These are phyloP conservation scores for Ganoderma resinaceum DNA, from an alignment of 1,284 basidiomycete genomes.

Conservation along the genomic window DNA sequence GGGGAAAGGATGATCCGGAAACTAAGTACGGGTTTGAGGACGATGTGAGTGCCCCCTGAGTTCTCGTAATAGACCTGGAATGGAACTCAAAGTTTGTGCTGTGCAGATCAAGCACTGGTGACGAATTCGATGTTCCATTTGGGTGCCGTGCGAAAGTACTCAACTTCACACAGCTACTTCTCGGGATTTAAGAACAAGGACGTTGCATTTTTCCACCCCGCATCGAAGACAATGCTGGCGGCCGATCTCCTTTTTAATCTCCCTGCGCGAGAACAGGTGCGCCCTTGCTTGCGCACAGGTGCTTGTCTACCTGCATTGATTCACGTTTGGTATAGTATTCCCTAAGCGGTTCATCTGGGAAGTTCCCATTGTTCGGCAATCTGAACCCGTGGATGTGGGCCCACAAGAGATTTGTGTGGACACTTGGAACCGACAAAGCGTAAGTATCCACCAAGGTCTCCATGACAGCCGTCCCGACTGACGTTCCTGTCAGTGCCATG, in stretches of 20 bases:
- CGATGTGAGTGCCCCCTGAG: conserved; percentile 57
- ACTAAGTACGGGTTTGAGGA: conserved; percentile 83
- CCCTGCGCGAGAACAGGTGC: conserved; percentile 85
- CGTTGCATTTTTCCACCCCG: conserved; percentile 86
- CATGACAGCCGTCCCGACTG: neutral
- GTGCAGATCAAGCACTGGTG: conserved; percentile 64
- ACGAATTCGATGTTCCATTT: conserved; percentile 8
- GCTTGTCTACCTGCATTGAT: conserved; percentile 9
- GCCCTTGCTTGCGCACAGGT: conserved; percentile 21
- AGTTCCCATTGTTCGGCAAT: conserved; percentile 52
- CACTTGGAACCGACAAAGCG: conserved; percentile 66
- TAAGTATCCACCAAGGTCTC: conserved; percentile 43
- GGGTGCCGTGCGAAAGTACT: no score
- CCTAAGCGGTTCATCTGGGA: conserved; percentile 57
- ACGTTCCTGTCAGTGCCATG: conserved; percentile 63
- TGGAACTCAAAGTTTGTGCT: neutral
- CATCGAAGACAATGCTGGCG: conserved; percentile 81
- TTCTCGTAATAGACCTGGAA: neutral
- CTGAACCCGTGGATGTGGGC: conserved; percentile 67
- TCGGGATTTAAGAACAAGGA: conserved; percentile 87
- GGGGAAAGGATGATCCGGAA: conserved; percentile 35
- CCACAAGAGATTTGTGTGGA: conserved; percentile 63
- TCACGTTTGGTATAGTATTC: conserved; percentile 48
- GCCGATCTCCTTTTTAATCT: conserved; percentile 94
- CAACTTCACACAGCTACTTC: conserved; percentile 68